Evolutionary conservation across 208 protist species (phyloP).

Genomic region (Leishmania gerbilli): DNA sequence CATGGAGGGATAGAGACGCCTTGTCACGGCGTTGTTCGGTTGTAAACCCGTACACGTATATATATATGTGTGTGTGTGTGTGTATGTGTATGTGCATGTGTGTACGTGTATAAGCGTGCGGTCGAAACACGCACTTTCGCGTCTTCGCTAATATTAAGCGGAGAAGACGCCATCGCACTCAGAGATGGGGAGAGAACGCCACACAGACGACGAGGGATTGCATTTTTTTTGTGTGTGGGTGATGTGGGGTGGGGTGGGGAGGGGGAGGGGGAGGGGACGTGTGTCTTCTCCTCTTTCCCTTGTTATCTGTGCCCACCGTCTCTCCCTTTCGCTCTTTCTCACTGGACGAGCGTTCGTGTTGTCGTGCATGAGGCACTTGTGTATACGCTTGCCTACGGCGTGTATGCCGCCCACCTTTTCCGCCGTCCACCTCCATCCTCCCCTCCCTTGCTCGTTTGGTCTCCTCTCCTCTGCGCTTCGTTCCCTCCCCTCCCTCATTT

Average conservation of each 20-base stretch:
- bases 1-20: neutral
- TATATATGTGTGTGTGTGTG: too few species aligned
- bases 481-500: neutral
- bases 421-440: neutral
- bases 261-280: neutral
- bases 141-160: neutral
- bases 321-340: neutral
- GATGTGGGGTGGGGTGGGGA: too few species aligned
- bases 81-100: too few species aligned
- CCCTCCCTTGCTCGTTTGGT: neutral
- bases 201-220: neutral
- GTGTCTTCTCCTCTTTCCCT: neutral
- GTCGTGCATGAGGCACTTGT: neutral
- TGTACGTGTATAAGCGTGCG: too few species aligned
- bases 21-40: neutral
- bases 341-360: neutral
- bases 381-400: neutral
- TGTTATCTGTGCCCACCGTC: neutral
- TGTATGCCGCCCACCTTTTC: neutral
- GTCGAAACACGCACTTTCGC: neutral
- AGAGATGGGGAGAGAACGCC: neutral
- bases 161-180: neutral
- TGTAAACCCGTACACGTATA: too few species aligned
- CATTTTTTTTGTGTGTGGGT: neutral
- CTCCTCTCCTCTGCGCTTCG: neutral